These are phyloP conservation scores for Phytopythium chamaehyphon DNA, from an alignment of 352 stramenopile genomes.

Conservation along the genomic window DNA sequence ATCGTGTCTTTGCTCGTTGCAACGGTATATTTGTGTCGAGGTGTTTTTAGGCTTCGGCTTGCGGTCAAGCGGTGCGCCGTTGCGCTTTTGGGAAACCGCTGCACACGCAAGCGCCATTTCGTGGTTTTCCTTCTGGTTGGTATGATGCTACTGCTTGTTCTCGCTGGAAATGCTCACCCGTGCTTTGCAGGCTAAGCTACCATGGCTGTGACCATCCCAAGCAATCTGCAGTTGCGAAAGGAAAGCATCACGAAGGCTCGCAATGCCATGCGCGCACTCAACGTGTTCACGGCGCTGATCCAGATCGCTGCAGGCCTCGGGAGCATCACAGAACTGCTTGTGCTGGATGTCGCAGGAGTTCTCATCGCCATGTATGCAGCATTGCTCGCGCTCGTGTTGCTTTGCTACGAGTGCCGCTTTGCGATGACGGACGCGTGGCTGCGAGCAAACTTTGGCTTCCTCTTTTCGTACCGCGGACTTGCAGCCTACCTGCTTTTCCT, in stretches of 20 bases:
- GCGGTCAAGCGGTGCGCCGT: no score
- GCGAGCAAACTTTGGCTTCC: slow-evolving; percentile 55
- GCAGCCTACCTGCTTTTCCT: slow-evolving; percentile 52
- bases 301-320: slow-evolving; percentile 39
- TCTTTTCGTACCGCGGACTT: slow-evolving; percentile 52
- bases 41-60: no score
- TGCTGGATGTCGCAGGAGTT: slow-evolving; percentile 28
- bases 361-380: slow-evolving; percentile 54
- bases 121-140: no score
- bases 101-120: no score
- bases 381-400: slow-evolving; percentile 42
- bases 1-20: no score
- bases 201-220: slow-evolving; percentile 6
- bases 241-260: slow-evolving; percentile 26
- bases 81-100: no score
- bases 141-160: not conserved
- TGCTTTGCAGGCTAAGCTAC: not conserved
- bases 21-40: no score
- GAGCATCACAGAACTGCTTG: slow-evolving; percentile 35
- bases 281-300: slow-evolving; percentile 34
- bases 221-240: slow-evolving; percentile 13
- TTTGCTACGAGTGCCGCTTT: slow-evolving; percentile 53
- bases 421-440: slow-evolving; percentile 35
- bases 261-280: slow-evolving; percentile 28
- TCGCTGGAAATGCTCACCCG: not conserved